Evolutionary conservation across 1,139 yeast genomes (phyloP).

Genomic region (Chernovozyma aurita): DNA sequence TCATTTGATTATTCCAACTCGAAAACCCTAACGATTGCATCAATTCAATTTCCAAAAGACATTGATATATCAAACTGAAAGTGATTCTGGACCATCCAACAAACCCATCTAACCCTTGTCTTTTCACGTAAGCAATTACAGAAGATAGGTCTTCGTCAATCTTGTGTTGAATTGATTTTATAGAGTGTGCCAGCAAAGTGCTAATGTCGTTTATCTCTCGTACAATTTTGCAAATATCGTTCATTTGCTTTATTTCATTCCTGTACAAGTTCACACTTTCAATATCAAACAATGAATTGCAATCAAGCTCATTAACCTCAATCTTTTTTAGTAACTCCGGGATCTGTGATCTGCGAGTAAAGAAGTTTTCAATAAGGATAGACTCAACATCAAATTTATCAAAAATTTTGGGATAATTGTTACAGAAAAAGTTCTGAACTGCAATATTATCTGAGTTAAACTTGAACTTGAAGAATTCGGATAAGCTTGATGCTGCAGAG

Average conservation of each 20-base stretch:
- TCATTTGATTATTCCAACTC: background rate
- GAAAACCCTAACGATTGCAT: background rate
- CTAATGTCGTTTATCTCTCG: background rate
- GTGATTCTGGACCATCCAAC: slow-evolving; percentile 18
- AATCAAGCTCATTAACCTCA: background rate
- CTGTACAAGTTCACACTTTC: slow-evolving; percentile 28
- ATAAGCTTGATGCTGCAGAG: slow-evolving; percentile 29
- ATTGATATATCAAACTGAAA: slow-evolving; percentile 10
- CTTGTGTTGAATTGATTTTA: background rate
- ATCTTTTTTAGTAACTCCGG: background rate
- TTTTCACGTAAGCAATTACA: slow-evolving; percentile 5
- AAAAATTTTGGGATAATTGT: background rate
- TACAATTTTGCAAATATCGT: slow-evolving; percentile 6
- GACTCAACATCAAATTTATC: background rate
- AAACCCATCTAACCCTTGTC: slow-evolving; percentile 11
- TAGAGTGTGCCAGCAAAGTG: background rate
- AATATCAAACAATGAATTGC: slow-evolving; percentile 23
- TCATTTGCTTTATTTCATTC: slow-evolving; percentile 15
- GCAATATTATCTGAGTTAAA: slow-evolving; percentile 5
- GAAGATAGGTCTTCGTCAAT: slow-evolving; percentile 8
- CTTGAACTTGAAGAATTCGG: slow-evolving; percentile 16
- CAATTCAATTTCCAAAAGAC: slow-evolving; percentile 7
- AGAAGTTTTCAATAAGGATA: background rate
- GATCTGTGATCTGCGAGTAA: background rate
- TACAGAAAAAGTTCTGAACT: background rate